Base-by-base conservation (phyloP, 352 stramenopile genomes). In the Phytophthora litchii region DNA sequence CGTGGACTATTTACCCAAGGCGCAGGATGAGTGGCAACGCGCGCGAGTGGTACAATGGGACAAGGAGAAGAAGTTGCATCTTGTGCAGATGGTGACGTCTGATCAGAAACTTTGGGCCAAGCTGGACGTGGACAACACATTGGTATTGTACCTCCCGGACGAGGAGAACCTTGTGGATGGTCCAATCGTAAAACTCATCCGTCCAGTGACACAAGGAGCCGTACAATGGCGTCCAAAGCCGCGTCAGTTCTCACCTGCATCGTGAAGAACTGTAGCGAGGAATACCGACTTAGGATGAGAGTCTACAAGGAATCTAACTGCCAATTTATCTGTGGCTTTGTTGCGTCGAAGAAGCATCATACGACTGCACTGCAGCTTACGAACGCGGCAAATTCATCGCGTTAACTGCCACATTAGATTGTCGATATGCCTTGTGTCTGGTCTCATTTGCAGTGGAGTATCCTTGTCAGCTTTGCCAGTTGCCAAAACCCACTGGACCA, bases 151-250 rank as follows among this genome's bases (percentile, higher is more conserved):
- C 59, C 44, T 95, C 3, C 61, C 60, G 1, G 67, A 70, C 36
- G 82, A 92, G 52, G 72, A 85, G 32, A 84, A 74, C 35, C 35
- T 75, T 23, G 47, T 88, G 13, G 78, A 91, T 43, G 80, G 77
- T 3, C 76, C 75, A 10, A 78, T 79, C 8, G 66, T 95, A 36
- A 76, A 78, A 43, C 55, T 95, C 13, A 78, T 84, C 42, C 82
- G 83, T 6, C 82, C 81, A 12, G 64, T 85, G 54, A 68, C 70
- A 13, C 57, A 88, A n/a, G 80, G 76, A n/a, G 43, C 58, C 12
- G 46, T 60, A 29, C 74, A 91, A 42, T 95, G 83, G 83, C 83
- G 79, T 19, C 86, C 86, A 9, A 89, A 88, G 62, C 82, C 83
- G 7, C 76, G 78, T 35, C 71, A 72, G 48, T 95, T 95, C 56